These are phyloP conservation scores for Leucogyrophana mollusca DNA, from an alignment of 768 basidiomycete species.

Conservation along the genomic window DNA sequence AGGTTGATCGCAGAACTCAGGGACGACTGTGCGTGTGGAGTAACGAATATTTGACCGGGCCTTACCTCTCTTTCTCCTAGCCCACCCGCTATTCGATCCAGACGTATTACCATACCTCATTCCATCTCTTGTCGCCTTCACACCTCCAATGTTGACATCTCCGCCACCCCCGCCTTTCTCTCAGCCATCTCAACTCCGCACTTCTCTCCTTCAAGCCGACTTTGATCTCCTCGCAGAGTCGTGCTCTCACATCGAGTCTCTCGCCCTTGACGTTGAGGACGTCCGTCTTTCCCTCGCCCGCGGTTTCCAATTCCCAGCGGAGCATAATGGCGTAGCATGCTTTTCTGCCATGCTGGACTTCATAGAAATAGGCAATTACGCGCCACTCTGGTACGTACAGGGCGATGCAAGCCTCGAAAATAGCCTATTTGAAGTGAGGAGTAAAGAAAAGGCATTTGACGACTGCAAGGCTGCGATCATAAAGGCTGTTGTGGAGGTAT, in stretches of 20 bases:
- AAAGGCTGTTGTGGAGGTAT: slow-evolving; percentile 82
- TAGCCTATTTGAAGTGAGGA: slow-evolving; percentile 47
- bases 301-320: slow-evolving; percentile 55
- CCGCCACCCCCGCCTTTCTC: slow-evolving; percentile 38
- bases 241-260: slow-evolving; percentile 74
- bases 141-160: slow-evolving; percentile 47
- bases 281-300: slow-evolving; percentile 71
- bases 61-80: slow-evolving; percentile 25
- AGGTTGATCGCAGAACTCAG: slow-evolving; percentile 69
- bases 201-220: slow-evolving; percentile 57
- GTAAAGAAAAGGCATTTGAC: slow-evolving; percentile 71
- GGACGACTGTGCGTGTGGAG: slow-evolving; percentile 54
- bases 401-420: slow-evolving; percentile 30
- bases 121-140: slow-evolving; percentile 56
- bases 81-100: slow-evolving; percentile 56
- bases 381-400: slow-evolving; percentile 57
- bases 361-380: slow-evolving; percentile 70
- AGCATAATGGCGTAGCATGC: slow-evolving; percentile 56
- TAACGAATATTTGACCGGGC: background rate
- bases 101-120: slow-evolving; percentile 65
- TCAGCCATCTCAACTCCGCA: slow-evolving; percentile 38
- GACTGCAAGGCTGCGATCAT: slow-evolving; percentile 85
- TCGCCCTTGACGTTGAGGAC: slow-evolving; percentile 76
- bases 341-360: slow-evolving; percentile 67
- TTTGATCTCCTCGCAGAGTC: slow-evolving; percentile 72